These are phyloP conservation scores for Venturia pyrina DNA, from an alignment of 2,329 filamentous ascomycete species.

Conservation along the genomic window DNA sequence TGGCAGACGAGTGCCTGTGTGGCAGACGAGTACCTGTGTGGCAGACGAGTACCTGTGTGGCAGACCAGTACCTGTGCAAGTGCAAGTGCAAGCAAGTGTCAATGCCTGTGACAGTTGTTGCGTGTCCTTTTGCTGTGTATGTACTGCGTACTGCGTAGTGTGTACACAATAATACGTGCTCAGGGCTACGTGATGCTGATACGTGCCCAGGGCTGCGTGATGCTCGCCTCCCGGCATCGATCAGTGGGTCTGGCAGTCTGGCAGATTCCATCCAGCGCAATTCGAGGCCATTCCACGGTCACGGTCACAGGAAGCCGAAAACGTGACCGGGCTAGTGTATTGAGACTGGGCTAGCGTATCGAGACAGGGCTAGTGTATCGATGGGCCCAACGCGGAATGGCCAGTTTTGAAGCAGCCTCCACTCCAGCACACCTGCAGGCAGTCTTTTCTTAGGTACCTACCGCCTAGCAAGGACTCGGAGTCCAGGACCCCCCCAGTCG, in stretches of 20 bases:
- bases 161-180: neutral
- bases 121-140: conserved; percentile 4
- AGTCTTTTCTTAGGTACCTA: conserved; percentile 1
- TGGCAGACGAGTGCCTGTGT: neutral
- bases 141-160: too few species aligned
- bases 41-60: too few species aligned
- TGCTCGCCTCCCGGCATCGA: neutral
- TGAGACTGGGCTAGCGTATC: neutral
- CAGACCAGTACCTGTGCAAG: too few species aligned
- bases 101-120: neutral
- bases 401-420: neutral
- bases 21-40: too few species aligned
- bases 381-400: neutral
- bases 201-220: neutral
- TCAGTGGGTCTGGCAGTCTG: neutral
- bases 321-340: neutral
- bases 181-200: neutral
- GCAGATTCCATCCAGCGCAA: neutral
- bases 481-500: too few species aligned
- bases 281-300: too few species aligned
- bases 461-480: too few species aligned
- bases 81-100: neutral
- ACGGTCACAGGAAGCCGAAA: neutral
- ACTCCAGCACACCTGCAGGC: too few species aligned
- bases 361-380: too few species aligned